These are phyloP conservation scores for Cutaneotrichosporon mucoides DNA, from an alignment of 1,284 basidiomycete genomes.

Conservation along the genomic window DNA sequence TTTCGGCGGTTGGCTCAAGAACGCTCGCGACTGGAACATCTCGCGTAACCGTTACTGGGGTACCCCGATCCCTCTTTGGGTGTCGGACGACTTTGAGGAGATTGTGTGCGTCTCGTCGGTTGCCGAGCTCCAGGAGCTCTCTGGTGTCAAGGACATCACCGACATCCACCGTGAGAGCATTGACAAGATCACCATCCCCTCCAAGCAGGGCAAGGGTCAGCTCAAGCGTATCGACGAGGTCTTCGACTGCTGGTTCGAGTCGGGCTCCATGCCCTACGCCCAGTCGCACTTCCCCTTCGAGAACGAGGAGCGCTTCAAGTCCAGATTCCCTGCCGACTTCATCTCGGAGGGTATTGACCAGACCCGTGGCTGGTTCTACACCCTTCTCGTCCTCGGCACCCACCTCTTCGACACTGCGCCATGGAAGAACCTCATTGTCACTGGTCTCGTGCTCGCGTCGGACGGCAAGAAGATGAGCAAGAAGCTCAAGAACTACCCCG, in stretches of 20 bases:
- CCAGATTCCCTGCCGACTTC: constrained; percentile 93
- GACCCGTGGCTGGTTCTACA: constrained; percentile 99
- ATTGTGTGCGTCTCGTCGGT: constrained; percentile 85
- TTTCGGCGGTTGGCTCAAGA: constrained; percentile 96
- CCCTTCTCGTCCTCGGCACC: constrained; percentile 88
- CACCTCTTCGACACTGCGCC: constrained; percentile 91
- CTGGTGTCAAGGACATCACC: constrained; percentile 79
- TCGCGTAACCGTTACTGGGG: constrained; percentile 99
- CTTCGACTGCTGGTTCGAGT: constrained; percentile 99
- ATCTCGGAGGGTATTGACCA: constrained; percentile 96
- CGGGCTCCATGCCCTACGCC: constrained; percentile 99
- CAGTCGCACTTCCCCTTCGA: constrained; percentile 98
- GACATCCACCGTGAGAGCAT: constrained; percentile 94
- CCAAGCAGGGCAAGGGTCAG: constrained; percentile 80
- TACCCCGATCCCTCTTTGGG: constrained; percentile 96
- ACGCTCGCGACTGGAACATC: constrained; percentile 98
- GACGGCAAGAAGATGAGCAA: constrained; percentile 99
- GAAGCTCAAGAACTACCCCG: constrained; percentile 96
- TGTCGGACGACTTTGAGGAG: constrained; percentile 89
- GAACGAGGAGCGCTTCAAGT: constrained; percentile 68
- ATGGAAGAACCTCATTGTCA: constrained; percentile 98
- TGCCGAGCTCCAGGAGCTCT: constrained; percentile 79
- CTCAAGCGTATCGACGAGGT: constrained; percentile 92
- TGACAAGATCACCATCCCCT: constrained; percentile 94
- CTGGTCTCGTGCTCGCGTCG: constrained; percentile 91